Conservation (phyloP, 495 filamentous ascomycete species). For the Cercophora sp. region DNA sequence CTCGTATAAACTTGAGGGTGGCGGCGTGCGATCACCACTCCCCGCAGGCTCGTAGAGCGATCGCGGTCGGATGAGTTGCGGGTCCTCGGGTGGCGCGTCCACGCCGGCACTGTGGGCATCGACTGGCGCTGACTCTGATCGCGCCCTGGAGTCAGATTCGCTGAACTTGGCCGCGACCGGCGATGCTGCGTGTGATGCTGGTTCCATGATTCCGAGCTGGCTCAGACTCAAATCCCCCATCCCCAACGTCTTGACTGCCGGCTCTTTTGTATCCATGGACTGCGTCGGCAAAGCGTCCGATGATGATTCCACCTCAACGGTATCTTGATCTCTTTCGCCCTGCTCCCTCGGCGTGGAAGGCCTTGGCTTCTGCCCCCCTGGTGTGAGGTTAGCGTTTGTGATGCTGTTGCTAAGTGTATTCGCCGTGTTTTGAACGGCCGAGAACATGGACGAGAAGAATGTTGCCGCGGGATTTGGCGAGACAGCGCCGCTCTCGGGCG, state of each 20-base stretch:
- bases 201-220: constrained; percentile 68
- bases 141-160: constrained; percentile 36
- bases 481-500: constrained; percentile 44
- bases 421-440: constrained; percentile 92
- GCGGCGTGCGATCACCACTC: constrained; percentile 58
- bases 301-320: constrained; percentile 45
- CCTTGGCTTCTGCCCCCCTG: constrained; percentile 38
- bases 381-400: constrained; percentile 51
- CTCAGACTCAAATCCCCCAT: constrained; percentile 83
- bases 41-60: constrained; percentile 44
- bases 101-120: constrained; percentile 25
- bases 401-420: constrained; percentile 78
- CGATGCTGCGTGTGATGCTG: constrained; percentile 37
- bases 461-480: constrained; percentile 48
- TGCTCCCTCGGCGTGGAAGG: constrained; percentile 28
- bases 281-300: constrained; percentile 29
- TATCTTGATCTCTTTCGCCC: constrained; percentile 31
- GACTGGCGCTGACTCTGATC: constrained; percentile 44
- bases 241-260: constrained; percentile 85
- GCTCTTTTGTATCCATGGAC: constrained; percentile 57
- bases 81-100: constrained; percentile 30
- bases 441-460: constrained; percentile 92
- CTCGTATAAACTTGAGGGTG: constrained; percentile 64
- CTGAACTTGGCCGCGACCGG: constrained; percentile 39
- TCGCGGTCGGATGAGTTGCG: constrained; percentile 28